phyloP scores from a whole-genome alignment of 306 rosid genomes.

The Quercus berberidifolia region DNA sequence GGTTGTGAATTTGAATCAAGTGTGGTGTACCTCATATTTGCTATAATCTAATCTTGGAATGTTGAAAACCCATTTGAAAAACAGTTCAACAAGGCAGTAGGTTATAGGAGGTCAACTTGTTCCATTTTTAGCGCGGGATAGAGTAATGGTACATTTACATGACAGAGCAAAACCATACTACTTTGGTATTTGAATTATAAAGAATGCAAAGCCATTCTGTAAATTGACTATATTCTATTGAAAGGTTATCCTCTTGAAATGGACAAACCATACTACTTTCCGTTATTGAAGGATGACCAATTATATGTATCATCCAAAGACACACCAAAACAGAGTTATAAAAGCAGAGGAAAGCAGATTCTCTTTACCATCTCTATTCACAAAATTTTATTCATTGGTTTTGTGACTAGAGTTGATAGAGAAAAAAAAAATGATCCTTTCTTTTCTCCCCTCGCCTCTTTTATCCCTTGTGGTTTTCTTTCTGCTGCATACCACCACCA shows the following conservation, averaged over 20 bases:
- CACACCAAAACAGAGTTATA: neutral
- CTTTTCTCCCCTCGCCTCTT: slow-evolving; percentile 9
- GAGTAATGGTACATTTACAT: no score
- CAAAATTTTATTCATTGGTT: neutral
- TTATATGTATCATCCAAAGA: neutral
- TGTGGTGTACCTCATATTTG: no score
- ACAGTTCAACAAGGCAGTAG: no score
- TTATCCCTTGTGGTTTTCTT: slow-evolving; percentile 27
- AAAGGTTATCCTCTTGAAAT: neutral
- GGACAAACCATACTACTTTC: neutral
- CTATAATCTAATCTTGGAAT: no score
- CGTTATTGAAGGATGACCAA: neutral
- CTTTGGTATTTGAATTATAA: neutral
- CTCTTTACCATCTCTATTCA: neutral
- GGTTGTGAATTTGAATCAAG: no score
- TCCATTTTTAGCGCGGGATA: no score
- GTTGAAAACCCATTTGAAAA: no score
- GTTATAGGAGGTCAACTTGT: no score
- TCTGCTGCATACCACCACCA: slow-evolving; percentile 22
- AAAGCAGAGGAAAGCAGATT: slow-evolving; percentile 16
- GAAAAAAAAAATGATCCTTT: slow-evolving; percentile 20
- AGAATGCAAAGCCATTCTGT: neutral
- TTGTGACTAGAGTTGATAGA: neutral
- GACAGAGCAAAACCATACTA: no score
- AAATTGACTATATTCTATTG: neutral